Conservation (phyloP, 306 rosid species). For the Cucurbita ficifolia region DNA sequence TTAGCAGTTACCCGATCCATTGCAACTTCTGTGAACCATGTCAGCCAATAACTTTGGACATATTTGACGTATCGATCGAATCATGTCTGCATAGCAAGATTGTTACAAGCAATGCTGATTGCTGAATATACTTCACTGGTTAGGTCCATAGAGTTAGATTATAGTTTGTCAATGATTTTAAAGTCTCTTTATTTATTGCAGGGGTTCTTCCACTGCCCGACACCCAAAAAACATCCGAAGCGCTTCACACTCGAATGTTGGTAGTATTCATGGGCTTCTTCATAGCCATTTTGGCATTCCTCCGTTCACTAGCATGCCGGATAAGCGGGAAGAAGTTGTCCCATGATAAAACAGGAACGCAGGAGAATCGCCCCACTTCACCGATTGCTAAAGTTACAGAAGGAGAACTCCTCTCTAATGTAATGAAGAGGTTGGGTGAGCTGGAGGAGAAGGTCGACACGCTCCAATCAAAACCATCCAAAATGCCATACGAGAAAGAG, state of each 20-base stretch:
- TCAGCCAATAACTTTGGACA: background rate
- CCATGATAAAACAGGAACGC: conserved; percentile 19
- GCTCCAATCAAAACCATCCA: conserved; percentile 81
- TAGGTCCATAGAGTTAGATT: background rate
- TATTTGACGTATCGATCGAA: background rate
- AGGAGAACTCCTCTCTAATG: conserved; percentile 36
- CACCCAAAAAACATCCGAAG: conserved; percentile 28
- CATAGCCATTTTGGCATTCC: conserved; percentile 31
- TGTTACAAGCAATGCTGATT: background rate
- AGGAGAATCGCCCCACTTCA: conserved; percentile 29
- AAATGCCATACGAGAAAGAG: conserved; percentile 81
- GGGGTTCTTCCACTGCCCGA: conserved; percentile 34
- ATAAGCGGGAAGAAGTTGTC: conserved; percentile 32
- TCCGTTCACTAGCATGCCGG: conserved; percentile 26
- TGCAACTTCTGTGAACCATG: background rate
- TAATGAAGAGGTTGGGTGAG: conserved; percentile 57
- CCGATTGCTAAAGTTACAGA: conserved; percentile 21
- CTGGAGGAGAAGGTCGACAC: conserved; percentile 76
- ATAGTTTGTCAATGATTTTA: background rate
- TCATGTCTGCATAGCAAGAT: background rate
- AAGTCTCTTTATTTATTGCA: conserved; percentile 19
- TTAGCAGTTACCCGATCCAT: conserved; percentile 11
- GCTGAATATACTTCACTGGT: background rate
- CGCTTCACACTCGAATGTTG: conserved; percentile 34
- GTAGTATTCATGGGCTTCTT: conserved; percentile 52